phyloP scores from a whole-genome alignment of 768 basidiomycete species.

The Rhizopogon vinicolor region DNA sequence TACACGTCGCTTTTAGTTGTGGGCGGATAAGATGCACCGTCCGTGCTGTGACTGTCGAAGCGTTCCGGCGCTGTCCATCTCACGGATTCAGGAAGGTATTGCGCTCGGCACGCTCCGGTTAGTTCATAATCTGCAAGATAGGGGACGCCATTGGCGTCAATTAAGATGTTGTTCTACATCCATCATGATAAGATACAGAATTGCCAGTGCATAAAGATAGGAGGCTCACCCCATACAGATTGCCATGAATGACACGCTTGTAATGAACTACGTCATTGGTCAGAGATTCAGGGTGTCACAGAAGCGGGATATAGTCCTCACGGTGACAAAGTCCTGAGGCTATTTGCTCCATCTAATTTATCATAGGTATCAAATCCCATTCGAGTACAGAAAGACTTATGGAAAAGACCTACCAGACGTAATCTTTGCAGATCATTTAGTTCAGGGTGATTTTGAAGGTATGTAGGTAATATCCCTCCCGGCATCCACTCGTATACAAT shows the following conservation, averaged over 20 bases:
- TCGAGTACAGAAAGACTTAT: background rate
- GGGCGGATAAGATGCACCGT: background rate
- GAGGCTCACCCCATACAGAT: slow-evolving; percentile 29
- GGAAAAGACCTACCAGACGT: slow-evolving; percentile 6
- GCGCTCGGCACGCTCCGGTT: background rate
- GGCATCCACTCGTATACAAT: slow-evolving; percentile 22
- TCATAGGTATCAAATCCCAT: background rate
- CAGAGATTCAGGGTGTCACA: background rate
- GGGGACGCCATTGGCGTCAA: background rate
- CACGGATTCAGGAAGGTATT: background rate
- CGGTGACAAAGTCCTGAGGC: slow-evolving; percentile 18
- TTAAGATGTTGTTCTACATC: slow-evolving; percentile 5
- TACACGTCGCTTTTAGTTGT: slow-evolving; percentile 1
- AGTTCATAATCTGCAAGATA: slow-evolving; percentile 4
- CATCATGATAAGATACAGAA: background rate
- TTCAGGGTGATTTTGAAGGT: slow-evolving; percentile 2
- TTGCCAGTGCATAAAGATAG: background rate
- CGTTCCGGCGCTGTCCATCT: slow-evolving; percentile 6
- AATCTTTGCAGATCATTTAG: slow-evolving; percentile 5
- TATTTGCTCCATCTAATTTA: slow-evolving; percentile 5
- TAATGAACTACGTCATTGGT: slow-evolving; percentile 18
- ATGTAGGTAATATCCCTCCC: slow-evolving; percentile 16
- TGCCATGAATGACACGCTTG: slow-evolving; percentile 25
- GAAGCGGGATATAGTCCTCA: slow-evolving; percentile 5
- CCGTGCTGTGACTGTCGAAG: background rate